Evolutionary conservation across 2,329 filamentous ascomycete species (phyloP), one percentile per base, ranked within the genome.

Genomic region (Colletotrichum melonis): DNA sequence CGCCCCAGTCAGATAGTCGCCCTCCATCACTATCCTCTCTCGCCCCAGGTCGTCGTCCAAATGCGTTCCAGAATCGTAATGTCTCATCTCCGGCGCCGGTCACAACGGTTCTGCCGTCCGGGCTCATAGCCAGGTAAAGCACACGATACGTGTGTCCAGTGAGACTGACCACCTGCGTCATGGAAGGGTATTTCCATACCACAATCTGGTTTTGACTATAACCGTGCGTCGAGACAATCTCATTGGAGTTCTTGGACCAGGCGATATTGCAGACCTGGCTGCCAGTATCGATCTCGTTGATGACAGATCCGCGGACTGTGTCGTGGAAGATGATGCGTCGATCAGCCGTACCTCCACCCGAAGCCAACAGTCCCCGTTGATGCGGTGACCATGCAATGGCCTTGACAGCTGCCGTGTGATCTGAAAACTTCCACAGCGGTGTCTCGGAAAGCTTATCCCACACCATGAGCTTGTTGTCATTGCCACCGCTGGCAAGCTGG

Each of bases 151-250:
- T 99, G 82, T 99, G 97, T 0, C 97, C 97, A 0, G 97, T 99
- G 58, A 99, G 87, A 77, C 94, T 97, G 54, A 95, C 96, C 9
- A 99, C 95, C 81, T 98, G 97, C 62, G 95, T 95, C 97, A 99
- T 98, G 77, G 93, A 95, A 1, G 97, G 97, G 80, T 99, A 99
- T 80, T 99, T 99, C 97, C 97, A 99, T 68, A 99, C 95, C 49
- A 98, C 96, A 78, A 99, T 98, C 82, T 98, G 97, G 81, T 99
- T 98, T 81, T 99, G 97, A 77, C 93, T 96, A 85, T 98, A 99
- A 7, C 97, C 97, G 80, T 99, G 97, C 1, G 97, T 99, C 63
- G 93, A 96, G 67, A 99, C 96, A 71, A 99, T 95, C 83, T 99
- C 97, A 81, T 98, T 98, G 8, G 95, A 98, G 82, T 98, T 98